These are phyloP conservation scores for Epichloe typhina DNA, from an alignment of 2,329 filamentous ascomycete species.

Conservation along the genomic window DNA sequence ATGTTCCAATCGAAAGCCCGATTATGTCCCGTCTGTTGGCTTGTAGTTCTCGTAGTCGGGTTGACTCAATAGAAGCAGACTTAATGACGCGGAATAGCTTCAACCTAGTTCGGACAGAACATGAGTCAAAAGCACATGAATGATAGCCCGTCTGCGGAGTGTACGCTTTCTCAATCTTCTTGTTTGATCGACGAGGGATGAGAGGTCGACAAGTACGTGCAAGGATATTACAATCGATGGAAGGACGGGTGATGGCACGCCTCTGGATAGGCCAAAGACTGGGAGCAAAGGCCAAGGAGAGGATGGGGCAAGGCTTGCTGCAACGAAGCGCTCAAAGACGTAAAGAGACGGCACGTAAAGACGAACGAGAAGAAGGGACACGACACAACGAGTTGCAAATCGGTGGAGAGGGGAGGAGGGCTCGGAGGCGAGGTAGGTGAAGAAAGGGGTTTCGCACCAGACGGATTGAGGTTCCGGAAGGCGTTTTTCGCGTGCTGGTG, in stretches of 20 bases:
- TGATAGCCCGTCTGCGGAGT: background rate
- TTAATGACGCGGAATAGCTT: slow-evolving; percentile 16
- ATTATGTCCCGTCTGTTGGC: background rate
- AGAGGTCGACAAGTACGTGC: background rate
- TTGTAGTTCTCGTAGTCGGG: background rate
- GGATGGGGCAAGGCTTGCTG: slow-evolving; percentile 11
- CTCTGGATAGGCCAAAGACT: slow-evolving; percentile 11
- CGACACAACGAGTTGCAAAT: slow-evolving; percentile 6
- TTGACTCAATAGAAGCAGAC: slow-evolving; percentile 16
- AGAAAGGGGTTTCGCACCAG: slow-evolving; percentile 19
- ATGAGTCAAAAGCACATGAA: slow-evolving; percentile 12
- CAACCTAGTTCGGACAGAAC: slow-evolving; percentile 18
- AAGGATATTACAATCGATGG: slow-evolving; percentile 17
- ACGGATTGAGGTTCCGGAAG: slow-evolving; percentile 6
- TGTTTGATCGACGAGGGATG: background rate
- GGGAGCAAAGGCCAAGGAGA: slow-evolving; percentile 9
- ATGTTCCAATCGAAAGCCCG: slow-evolving; percentile 20
- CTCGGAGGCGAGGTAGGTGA: slow-evolving; percentile 14
- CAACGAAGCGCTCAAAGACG: slow-evolving; percentile 13
- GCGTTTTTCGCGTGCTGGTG: slow-evolving; percentile 11
- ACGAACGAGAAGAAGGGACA: slow-evolving; percentile 10
- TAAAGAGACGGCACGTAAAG: slow-evolving; percentile 6
- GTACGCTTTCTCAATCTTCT: background rate
- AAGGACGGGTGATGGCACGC: slow-evolving; percentile 12
- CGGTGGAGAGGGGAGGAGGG: slow-evolving; percentile 4